A percentile compares a stretch with the other conserved stretches of the same genome.
Evolutionary conservation across 2,329 filamentous ascomycete genomes (phyloP).

Genomic region (Botrytis pseudocinerea): DNA sequence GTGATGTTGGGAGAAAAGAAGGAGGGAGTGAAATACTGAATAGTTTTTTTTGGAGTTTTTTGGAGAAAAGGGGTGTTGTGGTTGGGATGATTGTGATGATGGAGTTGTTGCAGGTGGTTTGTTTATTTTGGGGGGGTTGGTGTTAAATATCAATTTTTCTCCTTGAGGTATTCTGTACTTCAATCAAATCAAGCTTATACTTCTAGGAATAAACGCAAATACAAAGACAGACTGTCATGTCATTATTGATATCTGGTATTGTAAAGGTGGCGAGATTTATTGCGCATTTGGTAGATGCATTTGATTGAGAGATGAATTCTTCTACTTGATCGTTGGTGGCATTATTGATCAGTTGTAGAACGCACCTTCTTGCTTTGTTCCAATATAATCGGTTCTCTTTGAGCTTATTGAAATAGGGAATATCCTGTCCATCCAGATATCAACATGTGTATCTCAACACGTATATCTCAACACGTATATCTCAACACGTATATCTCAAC

Average conservation of each 20-base stretch:
- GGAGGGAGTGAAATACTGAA: no score
- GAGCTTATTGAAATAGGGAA: background rate
- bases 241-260: background rate
- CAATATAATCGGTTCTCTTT: background rate
- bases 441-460: background rate
- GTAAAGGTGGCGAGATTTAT: background rate
- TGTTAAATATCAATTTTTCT: no score
- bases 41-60: no score
- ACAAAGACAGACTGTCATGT: background rate
- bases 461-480: background rate
- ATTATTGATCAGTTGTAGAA: background rate
- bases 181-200: no score
- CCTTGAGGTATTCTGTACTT: no score
- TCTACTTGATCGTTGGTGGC: background rate
- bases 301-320: background rate
- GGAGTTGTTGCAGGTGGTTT: no score
- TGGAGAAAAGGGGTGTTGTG: no score
- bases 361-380: background rate
- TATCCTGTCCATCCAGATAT: background rate
- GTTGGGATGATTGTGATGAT: no score
- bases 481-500: no score
- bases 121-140: no score
- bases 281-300: background rate
- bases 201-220: no score
- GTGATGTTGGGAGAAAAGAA: no score